These are phyloP conservation scores for Phoma sp. DNA, from an alignment of 2,329 filamentous ascomycete species.

Conservation along the genomic window DNA sequence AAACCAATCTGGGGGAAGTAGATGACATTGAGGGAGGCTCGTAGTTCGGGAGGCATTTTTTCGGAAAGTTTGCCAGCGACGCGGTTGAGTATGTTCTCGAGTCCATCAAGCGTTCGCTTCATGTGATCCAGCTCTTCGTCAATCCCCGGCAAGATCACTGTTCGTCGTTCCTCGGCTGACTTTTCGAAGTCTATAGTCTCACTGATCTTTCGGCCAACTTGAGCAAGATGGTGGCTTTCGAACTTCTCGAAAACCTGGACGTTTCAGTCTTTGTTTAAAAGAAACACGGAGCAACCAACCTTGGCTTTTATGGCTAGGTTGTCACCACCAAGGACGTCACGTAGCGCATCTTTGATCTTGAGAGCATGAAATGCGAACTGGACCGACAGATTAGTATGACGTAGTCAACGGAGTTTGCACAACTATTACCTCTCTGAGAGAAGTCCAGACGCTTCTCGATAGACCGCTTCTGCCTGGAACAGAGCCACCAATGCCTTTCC, in stretches of 20 bases:
- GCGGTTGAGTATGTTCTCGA: slow-evolving; percentile 74
- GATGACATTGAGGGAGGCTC: slow-evolving; percentile 72
- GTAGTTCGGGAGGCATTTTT: slow-evolving; percentile 65
- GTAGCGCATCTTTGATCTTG: slow-evolving; percentile 70
- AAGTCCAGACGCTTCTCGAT: slow-evolving; percentile 73
- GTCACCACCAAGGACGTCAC: slow-evolving; percentile 62
- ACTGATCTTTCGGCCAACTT: slow-evolving; percentile 73
- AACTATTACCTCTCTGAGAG: slow-evolving; percentile 61
- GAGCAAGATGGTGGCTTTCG: slow-evolving; percentile 64
- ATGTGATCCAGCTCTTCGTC: slow-evolving; percentile 77
- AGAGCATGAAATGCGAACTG: slow-evolving; percentile 75
- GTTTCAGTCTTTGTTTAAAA: neutral
- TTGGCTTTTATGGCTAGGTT: slow-evolving; percentile 61
- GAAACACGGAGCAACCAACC: slow-evolving; percentile 45
- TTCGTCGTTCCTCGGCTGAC: slow-evolving; percentile 73
- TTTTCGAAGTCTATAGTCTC: slow-evolving; percentile 78
- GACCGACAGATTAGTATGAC: slow-evolving; percentile 15
- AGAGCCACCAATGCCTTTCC: slow-evolving; percentile 73
- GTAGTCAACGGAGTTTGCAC: neutral
- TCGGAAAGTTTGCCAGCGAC: slow-evolving; percentile 69
- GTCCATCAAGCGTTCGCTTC: slow-evolving; percentile 77
- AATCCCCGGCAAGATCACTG: slow-evolving; percentile 74
- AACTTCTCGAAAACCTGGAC: slow-evolving; percentile 65
- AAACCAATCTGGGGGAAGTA: slow-evolving; percentile 94
- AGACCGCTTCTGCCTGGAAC: slow-evolving; percentile 60